phyloP scores from a whole-genome alignment of 2,329 filamentous ascomycete genomes.

The Paracamarosporium sp. region DNA sequence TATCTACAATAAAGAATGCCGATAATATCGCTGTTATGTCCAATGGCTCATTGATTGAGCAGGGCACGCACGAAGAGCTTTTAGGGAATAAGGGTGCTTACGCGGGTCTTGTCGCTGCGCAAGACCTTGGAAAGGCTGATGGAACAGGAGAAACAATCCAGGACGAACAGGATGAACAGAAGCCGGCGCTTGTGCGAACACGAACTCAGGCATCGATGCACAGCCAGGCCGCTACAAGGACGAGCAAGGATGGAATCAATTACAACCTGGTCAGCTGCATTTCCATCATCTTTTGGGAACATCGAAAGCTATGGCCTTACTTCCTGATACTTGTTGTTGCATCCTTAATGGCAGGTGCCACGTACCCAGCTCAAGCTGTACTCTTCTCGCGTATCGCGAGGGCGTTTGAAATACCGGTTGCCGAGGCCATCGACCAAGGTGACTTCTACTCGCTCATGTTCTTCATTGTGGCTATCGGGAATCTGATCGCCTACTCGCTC shows the following conservation, averaged over 20 bases:
- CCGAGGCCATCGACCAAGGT: slow-evolving; percentile 48
- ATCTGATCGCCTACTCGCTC: slow-evolving; percentile 53
- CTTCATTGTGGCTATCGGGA: slow-evolving; percentile 59
- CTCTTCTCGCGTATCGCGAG: slow-evolving; percentile 58
- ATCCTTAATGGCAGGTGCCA: slow-evolving; percentile 47
- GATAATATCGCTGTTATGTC: slow-evolving; percentile 96
- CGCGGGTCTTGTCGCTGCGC: slow-evolving; percentile 68
- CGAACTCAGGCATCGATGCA: slow-evolving; percentile 35
- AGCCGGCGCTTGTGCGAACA: slow-evolving; percentile 30
- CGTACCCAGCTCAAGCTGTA: slow-evolving; percentile 57
- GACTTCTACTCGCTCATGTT: slow-evolving; percentile 65
- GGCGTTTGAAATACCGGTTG: slow-evolving; percentile 54
- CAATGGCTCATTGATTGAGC: slow-evolving; percentile 81
- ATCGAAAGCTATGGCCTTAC: slow-evolving; percentile 46
- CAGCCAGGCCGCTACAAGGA: slow-evolving; percentile 24
- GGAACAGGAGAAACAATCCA: slow-evolving; percentile 21
- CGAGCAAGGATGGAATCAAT: slow-evolving; percentile 32
- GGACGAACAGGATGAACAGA: slow-evolving; percentile 25
- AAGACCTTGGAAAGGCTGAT: slow-evolving; percentile 50
- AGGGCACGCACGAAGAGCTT: slow-evolving; percentile 84
- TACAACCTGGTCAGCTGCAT: slow-evolving; percentile 37
- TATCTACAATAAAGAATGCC: slow-evolving; percentile 91
- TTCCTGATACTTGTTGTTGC: slow-evolving; percentile 36
- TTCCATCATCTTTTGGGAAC: slow-evolving; percentile 37
- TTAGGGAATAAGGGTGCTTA: slow-evolving; percentile 78